These are phyloP conservation scores for Abrus precatorius DNA, from an alignment of 306 rosid species.

Conservation along the genomic window DNA sequence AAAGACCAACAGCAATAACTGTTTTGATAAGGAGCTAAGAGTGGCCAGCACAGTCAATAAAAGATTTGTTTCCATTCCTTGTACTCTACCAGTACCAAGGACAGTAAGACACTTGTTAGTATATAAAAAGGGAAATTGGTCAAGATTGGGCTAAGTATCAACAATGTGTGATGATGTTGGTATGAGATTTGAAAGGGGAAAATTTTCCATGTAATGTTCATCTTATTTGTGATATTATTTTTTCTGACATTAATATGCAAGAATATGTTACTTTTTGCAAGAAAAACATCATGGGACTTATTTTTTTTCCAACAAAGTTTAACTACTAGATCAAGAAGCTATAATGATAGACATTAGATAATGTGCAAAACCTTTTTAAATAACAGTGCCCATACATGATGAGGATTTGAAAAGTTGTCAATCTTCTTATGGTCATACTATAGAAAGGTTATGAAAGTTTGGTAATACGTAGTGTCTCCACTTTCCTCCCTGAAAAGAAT, in stretches of 20 bases:
- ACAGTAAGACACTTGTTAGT: no score
- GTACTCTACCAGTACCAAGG: no score
- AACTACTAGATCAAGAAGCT: constrained; percentile 9
- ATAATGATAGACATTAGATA: not conserved
- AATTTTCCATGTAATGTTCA: not conserved
- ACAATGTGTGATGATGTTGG: not conserved
- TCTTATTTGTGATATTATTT: no score
- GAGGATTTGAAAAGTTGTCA: not conserved
- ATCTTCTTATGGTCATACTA: no score
- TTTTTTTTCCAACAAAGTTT: not conserved
- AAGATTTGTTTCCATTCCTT: no score
- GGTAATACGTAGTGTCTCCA: no score
- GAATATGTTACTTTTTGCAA: not conserved
- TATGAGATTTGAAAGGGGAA: not conserved
- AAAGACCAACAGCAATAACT: no score
- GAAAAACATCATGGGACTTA: not conserved
- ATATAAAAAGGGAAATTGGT: not conserved
- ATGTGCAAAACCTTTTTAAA: not conserved
- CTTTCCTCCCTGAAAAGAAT: no score
- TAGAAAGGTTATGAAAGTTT: no score
- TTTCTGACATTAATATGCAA: not conserved
- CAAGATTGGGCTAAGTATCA: not conserved
- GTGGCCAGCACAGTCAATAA: no score
- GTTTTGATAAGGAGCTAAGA: not conserved
- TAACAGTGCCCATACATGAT: not conserved